A percentile compares a stretch with the other conserved stretches of the same genome.
Conservation (phyloP, 1,284 basidiomycete genomes). For the Fomitopsis schrenkii region DNA sequence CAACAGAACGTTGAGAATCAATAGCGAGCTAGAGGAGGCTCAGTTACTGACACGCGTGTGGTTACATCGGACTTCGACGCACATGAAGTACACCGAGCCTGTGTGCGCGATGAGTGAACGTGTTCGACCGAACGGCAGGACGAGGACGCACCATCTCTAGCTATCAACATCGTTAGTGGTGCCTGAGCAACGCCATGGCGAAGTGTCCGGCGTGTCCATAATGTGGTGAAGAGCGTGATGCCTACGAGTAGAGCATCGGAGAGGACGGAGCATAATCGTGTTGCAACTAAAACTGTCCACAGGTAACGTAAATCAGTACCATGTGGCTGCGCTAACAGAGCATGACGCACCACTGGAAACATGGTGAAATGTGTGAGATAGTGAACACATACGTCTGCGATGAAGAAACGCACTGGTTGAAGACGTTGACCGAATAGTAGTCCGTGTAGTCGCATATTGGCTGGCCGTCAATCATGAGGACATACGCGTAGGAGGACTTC, state of each 20-base stretch:
- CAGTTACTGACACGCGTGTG: not conserved
- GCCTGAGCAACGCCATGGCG: not conserved
- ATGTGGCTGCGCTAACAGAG: too few species aligned
- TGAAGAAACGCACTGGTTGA: not conserved
- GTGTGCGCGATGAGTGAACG: not conserved
- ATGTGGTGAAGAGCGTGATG: slow-evolving; percentile 3
- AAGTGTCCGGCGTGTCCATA: not conserved
- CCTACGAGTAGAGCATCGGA: slow-evolving; percentile 1
- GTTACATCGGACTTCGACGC: not conserved
- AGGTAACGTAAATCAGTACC: not conserved
- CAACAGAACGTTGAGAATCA: slow-evolving; percentile 4
- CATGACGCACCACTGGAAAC: not conserved
- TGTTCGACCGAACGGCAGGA: not conserved
- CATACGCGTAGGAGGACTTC: slow-evolving; percentile 4
- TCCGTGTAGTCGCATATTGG: slow-evolving; percentile 4
- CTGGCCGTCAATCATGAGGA: not conserved
- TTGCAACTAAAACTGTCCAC: slow-evolving; percentile 1
- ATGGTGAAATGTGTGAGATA: not conserved
- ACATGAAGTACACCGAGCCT: slow-evolving; percentile 10
- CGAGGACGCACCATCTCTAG: slow-evolving; percentile 5
- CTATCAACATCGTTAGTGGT: not conserved
- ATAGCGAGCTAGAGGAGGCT: not conserved
- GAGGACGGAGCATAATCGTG: slow-evolving; percentile 1
- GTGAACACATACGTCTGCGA: not conserved
- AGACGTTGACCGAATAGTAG: not conserved